A percentile compares a stretch with the other conserved stretches of the same genome.
Conservation (phyloP, 495 filamentous ascomycete species). For the Xanthoparmelia taractica region DNA sequence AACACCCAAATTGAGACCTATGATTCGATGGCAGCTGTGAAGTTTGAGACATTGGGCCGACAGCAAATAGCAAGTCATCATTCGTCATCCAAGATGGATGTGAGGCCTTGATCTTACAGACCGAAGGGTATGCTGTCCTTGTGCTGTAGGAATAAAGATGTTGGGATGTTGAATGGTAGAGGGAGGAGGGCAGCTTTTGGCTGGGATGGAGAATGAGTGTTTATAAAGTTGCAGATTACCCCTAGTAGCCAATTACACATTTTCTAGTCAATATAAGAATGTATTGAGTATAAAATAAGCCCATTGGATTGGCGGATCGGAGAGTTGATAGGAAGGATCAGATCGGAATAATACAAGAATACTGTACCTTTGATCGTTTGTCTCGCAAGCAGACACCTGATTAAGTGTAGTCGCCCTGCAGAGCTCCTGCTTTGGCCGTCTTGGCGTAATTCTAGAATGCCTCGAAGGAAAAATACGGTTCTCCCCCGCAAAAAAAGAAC, state of each 20-base stretch:
- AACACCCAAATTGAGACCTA: too few relatives aligned
- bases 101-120: neutral
- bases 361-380: neutral
- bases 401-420: neutral
- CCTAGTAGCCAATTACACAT: neutral
- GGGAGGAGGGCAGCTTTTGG: neutral
- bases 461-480: too few relatives aligned
- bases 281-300: neutral
- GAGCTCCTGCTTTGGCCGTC: neutral
- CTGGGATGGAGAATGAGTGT: slow-evolving; percentile 1
- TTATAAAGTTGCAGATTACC: neutral
- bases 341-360: neutral
- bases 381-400: neutral
- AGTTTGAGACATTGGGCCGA: neutral
- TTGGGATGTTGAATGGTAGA: neutral
- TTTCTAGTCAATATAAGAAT: neutral
- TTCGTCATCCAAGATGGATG: neutral
- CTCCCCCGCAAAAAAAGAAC: too few relatives aligned
- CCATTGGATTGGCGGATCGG: too few relatives aligned
- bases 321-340: neutral
- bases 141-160: neutral
- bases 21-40: neutral
- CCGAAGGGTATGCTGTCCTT: neutral
- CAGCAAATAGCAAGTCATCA: neutral
- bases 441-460: neutral